These are phyloP conservation scores for Stemphylium lycopersici DNA, from an alignment of 2,329 filamentous ascomycete species.

Conservation along the genomic window DNA sequence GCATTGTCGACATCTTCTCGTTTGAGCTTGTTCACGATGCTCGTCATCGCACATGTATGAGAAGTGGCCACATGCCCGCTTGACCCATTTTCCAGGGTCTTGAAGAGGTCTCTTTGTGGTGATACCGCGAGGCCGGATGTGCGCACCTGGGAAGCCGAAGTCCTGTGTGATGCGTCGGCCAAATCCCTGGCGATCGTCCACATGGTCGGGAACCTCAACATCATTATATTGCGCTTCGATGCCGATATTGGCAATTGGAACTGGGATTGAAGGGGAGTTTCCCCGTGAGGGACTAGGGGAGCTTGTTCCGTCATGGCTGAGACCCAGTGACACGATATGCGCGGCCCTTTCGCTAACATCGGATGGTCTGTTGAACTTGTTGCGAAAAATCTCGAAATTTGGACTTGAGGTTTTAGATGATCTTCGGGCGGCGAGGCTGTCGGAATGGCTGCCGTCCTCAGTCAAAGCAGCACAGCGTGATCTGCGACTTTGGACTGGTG, in stretches of 20 bases:
- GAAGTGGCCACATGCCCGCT: slow-evolving; percentile 40
- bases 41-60: slow-evolving; percentile 23
- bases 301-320: slow-evolving; percentile 35
- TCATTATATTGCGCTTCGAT: slow-evolving; percentile 22
- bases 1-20: slow-evolving; percentile 28
- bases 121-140: slow-evolving; percentile 28
- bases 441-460: slow-evolving; percentile 5
- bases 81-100: slow-evolving; percentile 34
- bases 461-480: slow-evolving; percentile 20
- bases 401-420: slow-evolving; percentile 9
- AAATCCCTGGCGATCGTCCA: slow-evolving; percentile 39
- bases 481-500: slow-evolving; percentile 10
- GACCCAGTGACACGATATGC: slow-evolving; percentile 18
- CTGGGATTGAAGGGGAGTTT: slow-evolving; percentile 5
- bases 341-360: slow-evolving; percentile 8
- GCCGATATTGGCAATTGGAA: slow-evolving; percentile 16
- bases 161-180: slow-evolving; percentile 41
- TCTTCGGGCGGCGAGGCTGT: slow-evolving; percentile 7
- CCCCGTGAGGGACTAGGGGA: slow-evolving; percentile 21
- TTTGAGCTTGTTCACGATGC: slow-evolving; percentile 19
- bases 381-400: slow-evolving; percentile 4
- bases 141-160: slow-evolving; percentile 44
- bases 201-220: slow-evolving; percentile 29
- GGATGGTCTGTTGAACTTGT: slow-evolving; percentile 15
- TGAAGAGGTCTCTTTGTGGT: slow-evolving; percentile 20